Percentiles rank a stretch among this genome's conserved stretches.
phyloP scores from a whole-genome alignment of 2,329 filamentous ascomycete species.

The Colletotrichum gloeosporioides region DNA sequence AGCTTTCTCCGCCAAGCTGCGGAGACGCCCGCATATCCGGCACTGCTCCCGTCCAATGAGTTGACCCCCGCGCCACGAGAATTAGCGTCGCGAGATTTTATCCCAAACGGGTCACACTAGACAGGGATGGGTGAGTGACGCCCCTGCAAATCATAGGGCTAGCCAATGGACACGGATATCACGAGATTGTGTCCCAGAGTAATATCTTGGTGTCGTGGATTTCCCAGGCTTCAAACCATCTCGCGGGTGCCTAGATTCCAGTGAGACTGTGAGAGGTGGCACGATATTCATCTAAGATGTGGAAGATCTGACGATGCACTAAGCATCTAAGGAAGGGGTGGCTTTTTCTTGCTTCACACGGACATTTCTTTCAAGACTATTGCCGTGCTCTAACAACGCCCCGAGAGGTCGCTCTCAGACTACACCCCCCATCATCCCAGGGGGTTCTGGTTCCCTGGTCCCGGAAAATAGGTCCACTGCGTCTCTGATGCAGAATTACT shows the following conservation, averaged over 20 bases:
- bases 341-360: neutral
- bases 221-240: neutral
- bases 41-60: neutral
- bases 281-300: neutral
- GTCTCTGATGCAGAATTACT: neutral
- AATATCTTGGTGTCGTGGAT: neutral
- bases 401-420: neutral
- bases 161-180: neutral
- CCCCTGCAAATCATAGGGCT: neutral
- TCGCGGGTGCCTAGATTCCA: neutral
- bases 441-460: neutral
- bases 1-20: neutral
- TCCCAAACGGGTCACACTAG: neutral
- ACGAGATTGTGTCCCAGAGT: neutral
- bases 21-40: neutral
- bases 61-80: neutral
- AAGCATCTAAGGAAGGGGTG: neutral
- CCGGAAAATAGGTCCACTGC: neutral
- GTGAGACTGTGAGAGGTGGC: neutral
- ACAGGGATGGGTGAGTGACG: neutral
- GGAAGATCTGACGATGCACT: neutral
- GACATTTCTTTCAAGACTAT: neutral
- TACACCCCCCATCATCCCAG: neutral
- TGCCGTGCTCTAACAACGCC: neutral
- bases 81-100: neutral